Evolutionary conservation across 495 filamentous ascomycete genomes (phyloP).

Genomic region (Thozetella sp.): DNA sequence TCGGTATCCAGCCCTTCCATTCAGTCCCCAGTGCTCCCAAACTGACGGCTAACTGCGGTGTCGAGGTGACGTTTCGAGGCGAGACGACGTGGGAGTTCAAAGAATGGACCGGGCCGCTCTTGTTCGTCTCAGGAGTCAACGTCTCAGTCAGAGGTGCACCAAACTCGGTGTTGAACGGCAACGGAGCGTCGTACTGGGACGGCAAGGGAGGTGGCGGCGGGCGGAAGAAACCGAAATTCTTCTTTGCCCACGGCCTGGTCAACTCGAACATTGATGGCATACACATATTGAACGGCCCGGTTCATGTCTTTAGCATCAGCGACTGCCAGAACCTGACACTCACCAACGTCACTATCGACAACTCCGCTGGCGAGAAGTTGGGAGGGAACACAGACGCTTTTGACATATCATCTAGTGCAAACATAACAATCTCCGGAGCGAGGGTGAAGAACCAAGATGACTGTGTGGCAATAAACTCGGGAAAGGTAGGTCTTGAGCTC

Average conservation of each 20-base stretch:
- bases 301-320: conserved; percentile 64
- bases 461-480: not conserved
- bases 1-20: not conserved
- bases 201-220: conserved; percentile 51
- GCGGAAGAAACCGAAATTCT: conserved; percentile 58
- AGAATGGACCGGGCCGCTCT: conserved; percentile 51
- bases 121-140: conserved; percentile 46
- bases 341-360: conserved; percentile 57
- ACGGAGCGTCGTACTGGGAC: conserved; percentile 54
- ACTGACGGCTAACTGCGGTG: not conserved
- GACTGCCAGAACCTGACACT: conserved; percentile 48
- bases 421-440: not conserved
- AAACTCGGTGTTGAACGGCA: conserved; percentile 43
- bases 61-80: conserved; percentile 49
- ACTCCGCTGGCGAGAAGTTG: conserved; percentile 52
- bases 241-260: conserved; percentile 43
- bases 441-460: not conserved
- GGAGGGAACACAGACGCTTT: conserved; percentile 44
- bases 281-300: conserved; percentile 56
- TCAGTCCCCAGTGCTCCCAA: not conserved
- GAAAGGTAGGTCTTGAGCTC: not conserved
- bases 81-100: conserved; percentile 50
- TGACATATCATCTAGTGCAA: conserved; percentile 8
- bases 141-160: conserved; percentile 47
- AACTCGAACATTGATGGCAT: conserved; percentile 38